Evolutionary conservation across 1,139 yeast genomes (phyloP).

Genomic region (Yamadazyma atlantica): DNA sequence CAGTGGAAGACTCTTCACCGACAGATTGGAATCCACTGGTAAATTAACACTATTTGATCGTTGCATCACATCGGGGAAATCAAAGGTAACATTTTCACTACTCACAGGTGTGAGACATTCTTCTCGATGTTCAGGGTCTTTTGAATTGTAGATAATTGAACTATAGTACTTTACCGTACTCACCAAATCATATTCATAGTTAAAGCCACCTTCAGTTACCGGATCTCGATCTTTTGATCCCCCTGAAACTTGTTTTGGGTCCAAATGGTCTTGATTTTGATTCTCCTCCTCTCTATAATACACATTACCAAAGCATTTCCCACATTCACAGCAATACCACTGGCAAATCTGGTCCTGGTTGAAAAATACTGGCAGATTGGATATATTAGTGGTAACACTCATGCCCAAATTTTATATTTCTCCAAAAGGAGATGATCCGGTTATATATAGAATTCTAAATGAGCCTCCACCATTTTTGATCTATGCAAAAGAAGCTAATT

Average conservation of each 20-base stretch:
- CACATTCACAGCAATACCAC: conserved; percentile 56
- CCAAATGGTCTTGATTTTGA: background rate
- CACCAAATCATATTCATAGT: conserved; percentile 11
- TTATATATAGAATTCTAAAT: background rate
- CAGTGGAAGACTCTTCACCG: conserved; percentile 8
- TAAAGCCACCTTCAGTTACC: conserved; percentile 6
- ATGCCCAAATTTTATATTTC: no score
- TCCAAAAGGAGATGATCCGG: no score
- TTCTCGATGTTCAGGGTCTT: conserved; percentile 10
- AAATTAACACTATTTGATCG: conserved; percentile 3
- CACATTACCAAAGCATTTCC: conserved; percentile 49
- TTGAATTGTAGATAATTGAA: conserved; percentile 24
- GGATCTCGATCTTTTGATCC: no score
- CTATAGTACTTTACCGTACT: conserved; percentile 28
- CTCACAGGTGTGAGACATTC: conserved; percentile 8
- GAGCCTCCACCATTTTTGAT: no score
- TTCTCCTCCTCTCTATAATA: conserved; percentile 23
- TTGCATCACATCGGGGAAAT: conserved; percentile 1
- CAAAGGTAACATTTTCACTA: conserved; percentile 3
- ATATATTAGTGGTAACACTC: background rate
- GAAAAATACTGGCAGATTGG: background rate
- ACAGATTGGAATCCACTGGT: background rate
- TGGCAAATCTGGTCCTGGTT: conserved; percentile 41
- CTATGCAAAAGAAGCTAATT: background rate
- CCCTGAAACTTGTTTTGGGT: background rate